Evolutionary conservation across 331 rosid species (phyloP).

Genomic region (Malus hybrid): DNA sequence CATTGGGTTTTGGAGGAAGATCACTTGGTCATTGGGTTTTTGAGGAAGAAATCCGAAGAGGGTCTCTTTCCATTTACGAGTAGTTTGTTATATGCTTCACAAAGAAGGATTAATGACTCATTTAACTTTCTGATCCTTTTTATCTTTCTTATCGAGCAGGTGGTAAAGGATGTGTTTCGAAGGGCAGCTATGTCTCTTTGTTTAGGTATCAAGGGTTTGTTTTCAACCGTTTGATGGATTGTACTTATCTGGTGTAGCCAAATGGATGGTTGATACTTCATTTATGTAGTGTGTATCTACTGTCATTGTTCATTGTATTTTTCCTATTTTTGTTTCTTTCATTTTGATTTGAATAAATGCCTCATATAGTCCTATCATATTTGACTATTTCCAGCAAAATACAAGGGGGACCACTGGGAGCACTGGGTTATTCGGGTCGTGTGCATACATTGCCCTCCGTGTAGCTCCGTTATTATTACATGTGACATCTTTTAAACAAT

Average conservation of each 20-base stretch:
- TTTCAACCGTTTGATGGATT: not conserved
- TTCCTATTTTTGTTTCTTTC: not conserved
- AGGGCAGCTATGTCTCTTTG: not conserved
- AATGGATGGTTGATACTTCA: not conserved
- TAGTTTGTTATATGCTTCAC: not conserved
- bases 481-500: no score
- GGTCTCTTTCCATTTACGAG: no score
- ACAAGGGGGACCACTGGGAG: no score
- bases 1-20: no score
- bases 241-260: not conserved
- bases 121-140: not conserved
- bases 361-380: no score
- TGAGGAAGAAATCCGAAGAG: no score
- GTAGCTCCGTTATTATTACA: no score
- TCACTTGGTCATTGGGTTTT: no score
- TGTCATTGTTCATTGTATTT: not conserved
- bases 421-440: no score
- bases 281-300: not conserved
- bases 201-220: not conserved
- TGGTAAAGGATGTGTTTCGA: not conserved
- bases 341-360: no score
- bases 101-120: not conserved
- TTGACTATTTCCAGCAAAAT: no score
- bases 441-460: no score
- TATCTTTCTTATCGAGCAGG: slow-evolving; percentile 2